Conservation (phyloP, 2,329 filamentous ascomycete genomes). For the Magnaporthiopsis rhizophila region DNA sequence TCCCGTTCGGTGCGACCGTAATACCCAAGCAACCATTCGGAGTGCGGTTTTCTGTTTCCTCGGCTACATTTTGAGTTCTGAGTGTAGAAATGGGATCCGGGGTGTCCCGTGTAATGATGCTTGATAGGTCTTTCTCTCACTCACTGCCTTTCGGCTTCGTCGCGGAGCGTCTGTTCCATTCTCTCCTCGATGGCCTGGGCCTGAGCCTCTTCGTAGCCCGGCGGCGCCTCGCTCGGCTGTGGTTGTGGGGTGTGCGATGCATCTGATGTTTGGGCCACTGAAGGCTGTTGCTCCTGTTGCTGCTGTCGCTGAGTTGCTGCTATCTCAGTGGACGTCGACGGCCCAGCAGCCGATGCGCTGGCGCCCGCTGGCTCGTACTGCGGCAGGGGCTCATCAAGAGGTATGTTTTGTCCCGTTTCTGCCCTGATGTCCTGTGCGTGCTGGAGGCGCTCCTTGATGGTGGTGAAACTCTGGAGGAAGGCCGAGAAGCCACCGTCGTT, state of each 20-base stretch:
- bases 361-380: constrained; percentile 58
- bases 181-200: constrained; percentile 52
- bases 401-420: constrained; percentile 55
- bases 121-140: background rate
- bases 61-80: too few relatives aligned
- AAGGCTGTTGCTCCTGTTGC: constrained; percentile 15
- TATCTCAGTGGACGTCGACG: constrained; percentile 16
- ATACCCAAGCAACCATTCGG: too few relatives aligned
- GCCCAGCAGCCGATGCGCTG: constrained; percentile 9
- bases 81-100: background rate
- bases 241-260: constrained; percentile 20
- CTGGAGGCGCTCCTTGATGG: constrained; percentile 73
- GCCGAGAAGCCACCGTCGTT: constrained; percentile 93
- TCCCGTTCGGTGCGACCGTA: background rate
- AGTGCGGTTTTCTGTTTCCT: background rate
- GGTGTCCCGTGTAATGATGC: background rate
- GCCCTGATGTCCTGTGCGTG: constrained; percentile 71
- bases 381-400: constrained; percentile 76
- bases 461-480: constrained; percentile 74
- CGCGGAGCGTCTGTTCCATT: constrained; percentile 63
- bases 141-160: constrained; percentile 59
- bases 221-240: constrained; percentile 68
- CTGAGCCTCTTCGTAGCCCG: constrained; percentile 87
- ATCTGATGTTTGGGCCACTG: constrained; percentile 1
- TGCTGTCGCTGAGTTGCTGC: constrained; percentile 18